Conservation (phyloP, 2,329 filamentous ascomycete genomes). For the Cladophialophora psammophila region DNA sequence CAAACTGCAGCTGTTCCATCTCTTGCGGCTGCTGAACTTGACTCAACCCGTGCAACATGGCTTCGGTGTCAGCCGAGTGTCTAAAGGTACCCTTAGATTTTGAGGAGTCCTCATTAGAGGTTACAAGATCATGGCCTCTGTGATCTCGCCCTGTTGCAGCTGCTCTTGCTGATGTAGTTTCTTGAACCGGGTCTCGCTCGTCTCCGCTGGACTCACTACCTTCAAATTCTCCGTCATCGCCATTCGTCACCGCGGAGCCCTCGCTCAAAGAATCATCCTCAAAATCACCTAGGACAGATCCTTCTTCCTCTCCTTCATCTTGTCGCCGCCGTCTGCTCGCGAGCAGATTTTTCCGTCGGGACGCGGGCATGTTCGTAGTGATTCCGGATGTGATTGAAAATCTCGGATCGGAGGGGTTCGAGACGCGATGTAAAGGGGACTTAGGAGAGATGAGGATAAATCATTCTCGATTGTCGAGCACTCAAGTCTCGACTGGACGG, state of each 20-base stretch:
- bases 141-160: not conserved
- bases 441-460: conserved; percentile 17
- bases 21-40: conserved; percentile 52
- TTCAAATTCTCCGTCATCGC: conserved; percentile 66
- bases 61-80: conserved; percentile 61
- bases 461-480: conserved; percentile 31
- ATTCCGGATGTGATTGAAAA: not conserved
- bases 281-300: conserved; percentile 57
- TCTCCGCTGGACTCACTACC: conserved; percentile 64
- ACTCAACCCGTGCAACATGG: conserved; percentile 67
- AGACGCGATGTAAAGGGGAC: conserved; percentile 5
- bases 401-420: not conserved
- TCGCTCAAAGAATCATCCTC: conserved; percentile 71
- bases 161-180: conserved; percentile 4
- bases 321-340: conserved; percentile 53
- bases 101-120: not conserved
- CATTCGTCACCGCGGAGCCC: conserved; percentile 63
- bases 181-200: conserved; percentile 49
- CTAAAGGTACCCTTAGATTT: conserved; percentile 20
- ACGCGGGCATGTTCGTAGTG: conserved; percentile 49
- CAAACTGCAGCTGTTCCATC: conserved; percentile 60
- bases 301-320: conserved; percentile 59
- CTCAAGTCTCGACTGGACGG: conserved; percentile 26
- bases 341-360: conserved; percentile 53
- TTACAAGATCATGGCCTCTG: not conserved